Conservation (phyloP, 2,329 filamentous ascomycete genomes). For the Zasmidium cellare region DNA sequence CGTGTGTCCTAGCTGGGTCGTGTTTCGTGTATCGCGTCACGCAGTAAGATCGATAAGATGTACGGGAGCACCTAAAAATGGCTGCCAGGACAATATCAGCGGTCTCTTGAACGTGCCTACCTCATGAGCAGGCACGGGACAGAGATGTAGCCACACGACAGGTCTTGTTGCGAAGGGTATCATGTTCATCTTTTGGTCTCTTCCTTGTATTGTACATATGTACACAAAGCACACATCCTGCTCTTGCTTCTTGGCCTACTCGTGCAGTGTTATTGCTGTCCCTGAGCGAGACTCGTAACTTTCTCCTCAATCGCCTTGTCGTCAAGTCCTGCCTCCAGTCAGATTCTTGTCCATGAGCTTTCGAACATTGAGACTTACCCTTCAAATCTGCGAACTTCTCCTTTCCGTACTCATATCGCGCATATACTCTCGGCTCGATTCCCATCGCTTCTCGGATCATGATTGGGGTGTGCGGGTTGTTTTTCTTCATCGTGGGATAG, state of each 20-base stretch:
- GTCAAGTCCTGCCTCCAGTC: constrained; percentile 55
- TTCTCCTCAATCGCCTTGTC: constrained; percentile 71
- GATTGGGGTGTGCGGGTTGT: constrained; percentile 92
- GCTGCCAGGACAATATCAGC: too few relatives aligned
- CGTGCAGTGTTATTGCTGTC: constrained; percentile 27
- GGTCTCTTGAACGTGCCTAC: too few relatives aligned
- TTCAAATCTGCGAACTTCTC: constrained; percentile 65
- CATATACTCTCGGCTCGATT: constrained; percentile 82
- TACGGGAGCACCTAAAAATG: too few relatives aligned
- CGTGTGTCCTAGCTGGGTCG: too few relatives aligned
- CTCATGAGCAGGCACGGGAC: too few relatives aligned
- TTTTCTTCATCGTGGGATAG: constrained; percentile 99
- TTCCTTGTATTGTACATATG: constrained; percentile 24
- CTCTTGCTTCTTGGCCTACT: neutral
- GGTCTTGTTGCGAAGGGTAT: constrained; percentile 10
- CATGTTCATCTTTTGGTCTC: constrained; percentile 11
- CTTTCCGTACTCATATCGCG: constrained; percentile 78
- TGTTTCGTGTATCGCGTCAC: too few relatives aligned
- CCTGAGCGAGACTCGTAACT: constrained; percentile 64
- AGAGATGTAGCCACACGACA: too few relatives aligned
- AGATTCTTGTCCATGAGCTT: neutral
- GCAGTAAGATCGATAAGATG: too few relatives aligned
- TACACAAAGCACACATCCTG: constrained; percentile 16
- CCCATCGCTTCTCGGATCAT: constrained; percentile 89
- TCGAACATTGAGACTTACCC: constrained; percentile 45